A percentile compares a stretch with the other conserved stretches of the same genome.
Evolutionary conservation across 2,329 filamentous ascomycete species (phyloP).

Genomic region (Apiospora pterosperma): DNA sequence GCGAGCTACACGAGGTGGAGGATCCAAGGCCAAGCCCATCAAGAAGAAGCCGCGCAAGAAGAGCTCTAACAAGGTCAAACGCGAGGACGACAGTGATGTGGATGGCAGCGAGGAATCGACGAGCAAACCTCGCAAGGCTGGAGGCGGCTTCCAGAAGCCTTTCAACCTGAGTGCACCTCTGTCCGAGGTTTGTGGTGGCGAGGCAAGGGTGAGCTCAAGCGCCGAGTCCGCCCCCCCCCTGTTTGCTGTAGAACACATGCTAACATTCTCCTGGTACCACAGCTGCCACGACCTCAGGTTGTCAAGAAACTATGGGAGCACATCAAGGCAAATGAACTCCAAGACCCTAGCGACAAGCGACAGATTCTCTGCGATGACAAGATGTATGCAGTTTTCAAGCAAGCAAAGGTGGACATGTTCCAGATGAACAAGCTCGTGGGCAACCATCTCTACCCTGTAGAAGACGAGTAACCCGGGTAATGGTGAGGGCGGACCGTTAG

Average conservation of each 20-base stretch:
- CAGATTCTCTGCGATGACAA: conserved; percentile 91
- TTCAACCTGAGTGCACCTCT: conserved; percentile 71
- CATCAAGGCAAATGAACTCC: conserved; percentile 82
- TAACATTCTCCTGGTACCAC: conserved; percentile 9
- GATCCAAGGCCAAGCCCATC: conserved; percentile 44
- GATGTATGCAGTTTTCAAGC: conserved; percentile 90
- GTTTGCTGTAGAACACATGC: conserved; percentile 11
- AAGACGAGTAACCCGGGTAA: conserved; percentile 51
- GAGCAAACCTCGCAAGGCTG: conserved; percentile 72
- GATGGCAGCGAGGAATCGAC: conserved; percentile 57
- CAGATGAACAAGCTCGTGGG: conserved; percentile 97
- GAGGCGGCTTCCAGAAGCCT: conserved; percentile 89
- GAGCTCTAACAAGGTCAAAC: conserved; percentile 70
- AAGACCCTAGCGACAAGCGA: conserved; percentile 87
- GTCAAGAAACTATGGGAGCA: conserved; percentile 97
- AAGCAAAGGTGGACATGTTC: conserved; percentile 94
- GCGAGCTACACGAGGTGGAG: conserved; percentile 74
- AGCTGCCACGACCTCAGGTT: conserved; percentile 91
- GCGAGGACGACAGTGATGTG: conserved; percentile 76
- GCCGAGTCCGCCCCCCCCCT: neutral
- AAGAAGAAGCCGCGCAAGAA: conserved; percentile 75
- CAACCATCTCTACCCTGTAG: conserved; percentile 81
- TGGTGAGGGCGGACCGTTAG: neutral
- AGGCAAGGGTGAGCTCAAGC: conserved; percentile 50
- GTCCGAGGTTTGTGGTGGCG: conserved; percentile 62